Evolutionary conservation across 2,329 filamentous ascomycete species (phyloP).

Genomic region (Fusarium sp.): DNA sequence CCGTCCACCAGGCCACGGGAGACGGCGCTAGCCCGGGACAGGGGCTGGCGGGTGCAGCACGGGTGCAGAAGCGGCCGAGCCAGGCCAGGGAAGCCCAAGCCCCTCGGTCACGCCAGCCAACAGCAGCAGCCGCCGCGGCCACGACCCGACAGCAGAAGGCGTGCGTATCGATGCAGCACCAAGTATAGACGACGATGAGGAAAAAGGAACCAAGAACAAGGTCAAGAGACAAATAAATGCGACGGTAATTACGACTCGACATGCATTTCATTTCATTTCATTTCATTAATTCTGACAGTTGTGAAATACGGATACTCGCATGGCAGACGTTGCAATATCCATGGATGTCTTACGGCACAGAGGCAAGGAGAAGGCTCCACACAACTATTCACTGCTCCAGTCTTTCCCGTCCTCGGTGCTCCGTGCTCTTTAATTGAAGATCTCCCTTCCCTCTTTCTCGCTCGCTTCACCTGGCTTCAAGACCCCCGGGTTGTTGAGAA

Average conservation of each 20-base stretch:
- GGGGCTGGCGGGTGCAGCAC: conserved; percentile 5
- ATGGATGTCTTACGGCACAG: conserved; percentile 6
- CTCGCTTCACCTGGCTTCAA: background rate
- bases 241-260: background rate
- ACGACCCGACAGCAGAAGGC: background rate
- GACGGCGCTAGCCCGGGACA: conserved; percentile 19
- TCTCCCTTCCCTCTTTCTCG: conserved; percentile 9
- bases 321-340: background rate
- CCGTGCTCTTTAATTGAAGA: background rate
- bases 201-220: background rate
- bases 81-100: background rate
- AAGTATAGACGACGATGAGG: too few species aligned
- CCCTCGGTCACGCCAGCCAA: conserved; percentile 22
- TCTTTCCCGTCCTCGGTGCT: background rate
- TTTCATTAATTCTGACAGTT: background rate
- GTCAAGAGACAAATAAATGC: conserved; percentile 22
- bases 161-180: background rate
- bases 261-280: conserved; percentile 9
- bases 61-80: conserved; percentile 5
- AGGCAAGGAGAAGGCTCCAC: background rate
- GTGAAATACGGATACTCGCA: too few species aligned
- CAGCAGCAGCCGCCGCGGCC: conserved; percentile 1
- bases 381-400: too few species aligned
- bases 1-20: conserved; percentile 23
- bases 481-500: background rate